A percentile compares a stretch with the other conserved stretches of the same genome.
Evolutionary conservation across 129 eudicot genomes (phyloP).

Genomic region (Flaveria sonorensis): DNA sequence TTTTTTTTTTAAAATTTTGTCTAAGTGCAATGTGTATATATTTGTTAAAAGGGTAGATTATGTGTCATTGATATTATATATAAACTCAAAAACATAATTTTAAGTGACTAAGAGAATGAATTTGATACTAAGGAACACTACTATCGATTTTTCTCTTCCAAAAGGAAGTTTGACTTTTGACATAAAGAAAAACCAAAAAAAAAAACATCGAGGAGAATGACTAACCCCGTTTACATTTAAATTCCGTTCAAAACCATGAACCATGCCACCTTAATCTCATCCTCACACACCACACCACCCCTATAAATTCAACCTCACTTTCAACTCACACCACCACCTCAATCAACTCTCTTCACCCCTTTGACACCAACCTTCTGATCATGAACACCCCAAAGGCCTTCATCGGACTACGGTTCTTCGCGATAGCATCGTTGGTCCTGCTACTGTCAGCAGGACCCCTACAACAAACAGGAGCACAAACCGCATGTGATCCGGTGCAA

Average conservation of each 20-base stretch:
- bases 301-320: constrained; percentile 35
- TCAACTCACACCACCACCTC: not conserved
- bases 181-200: too few relatives aligned
- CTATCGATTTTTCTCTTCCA: too few relatives aligned
- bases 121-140: too few relatives aligned
- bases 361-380: not conserved
- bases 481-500: constrained; percentile 22
- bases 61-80: too few relatives aligned
- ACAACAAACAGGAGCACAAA: not conserved
- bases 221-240: too few relatives aligned
- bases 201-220: too few relatives aligned
- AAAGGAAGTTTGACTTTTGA: too few relatives aligned
- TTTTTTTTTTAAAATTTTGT: too few relatives aligned
- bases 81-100: too few relatives aligned
- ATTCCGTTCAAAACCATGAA: constrained; percentile 3
- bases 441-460: constrained; percentile 17
- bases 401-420: constrained; percentile 1
- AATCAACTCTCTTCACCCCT: not conserved
- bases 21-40: too few relatives aligned
- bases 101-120: too few relatives aligned
- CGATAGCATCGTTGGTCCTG: constrained; percentile 19
- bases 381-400: constrained; percentile 5
- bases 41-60: too few relatives aligned
- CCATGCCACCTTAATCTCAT: not conserved
- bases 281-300: constrained; percentile 17